Evolutionary conservation across 257 asterid species (phyloP).

Genomic region (Salvia splendens): DNA sequence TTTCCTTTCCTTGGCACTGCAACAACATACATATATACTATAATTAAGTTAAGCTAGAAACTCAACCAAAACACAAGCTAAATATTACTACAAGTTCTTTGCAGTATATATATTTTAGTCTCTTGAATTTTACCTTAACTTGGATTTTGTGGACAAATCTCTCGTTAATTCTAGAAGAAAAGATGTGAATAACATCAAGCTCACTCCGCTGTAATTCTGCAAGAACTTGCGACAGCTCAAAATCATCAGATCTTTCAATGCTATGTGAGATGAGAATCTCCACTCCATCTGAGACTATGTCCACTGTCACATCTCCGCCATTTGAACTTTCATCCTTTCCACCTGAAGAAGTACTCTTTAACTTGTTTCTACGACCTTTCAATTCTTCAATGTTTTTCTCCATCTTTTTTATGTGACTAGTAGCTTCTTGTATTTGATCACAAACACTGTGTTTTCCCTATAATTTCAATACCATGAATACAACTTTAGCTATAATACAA

Average conservation of each 20-base stretch:
- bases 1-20: neutral
- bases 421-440: slow-evolving; percentile 46
- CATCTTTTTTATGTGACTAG: slow-evolving; percentile 39
- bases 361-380: slow-evolving; percentile 34
- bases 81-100: too few species aligned
- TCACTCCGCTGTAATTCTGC: slow-evolving; percentile 33
- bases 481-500: too few species aligned
- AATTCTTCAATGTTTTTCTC: slow-evolving; percentile 42
- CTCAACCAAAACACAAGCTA: neutral
- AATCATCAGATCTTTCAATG: neutral
- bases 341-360: slow-evolving; percentile 10
- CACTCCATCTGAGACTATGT: slow-evolving; percentile 15
- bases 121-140: slow-evolving; percentile 43
- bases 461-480: neutral
- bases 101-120: neutral
- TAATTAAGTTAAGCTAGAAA: neutral
- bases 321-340: neutral
- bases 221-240: slow-evolving; percentile 47
- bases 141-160: slow-evolving; percentile 44
- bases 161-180: slow-evolving; percentile 40
- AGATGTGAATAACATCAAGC: slow-evolving; percentile 42
- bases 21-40: neutral
- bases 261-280: slow-evolving; percentile 36
- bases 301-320: slow-evolving; percentile 5
- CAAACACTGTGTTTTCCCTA: slow-evolving; percentile 53